Conservation (phyloP, 1,284 basidiomycete species). For the Thecaphora thlaspeos region DNA sequence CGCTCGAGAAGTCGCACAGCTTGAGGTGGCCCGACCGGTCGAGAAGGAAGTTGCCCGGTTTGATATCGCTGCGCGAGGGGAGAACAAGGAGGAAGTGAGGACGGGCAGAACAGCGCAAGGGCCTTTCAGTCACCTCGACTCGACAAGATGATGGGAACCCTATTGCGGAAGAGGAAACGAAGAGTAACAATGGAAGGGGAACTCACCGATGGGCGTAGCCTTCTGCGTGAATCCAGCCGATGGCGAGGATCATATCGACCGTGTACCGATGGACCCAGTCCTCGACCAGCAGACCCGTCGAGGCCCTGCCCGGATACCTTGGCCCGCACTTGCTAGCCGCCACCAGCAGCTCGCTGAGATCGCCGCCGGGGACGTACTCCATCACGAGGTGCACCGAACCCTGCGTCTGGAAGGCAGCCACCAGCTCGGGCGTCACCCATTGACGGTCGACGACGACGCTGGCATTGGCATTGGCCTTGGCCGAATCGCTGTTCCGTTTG, state of each 20-base stretch:
- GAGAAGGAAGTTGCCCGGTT: conserved; percentile 55
- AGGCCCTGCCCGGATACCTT: conserved; percentile 39
- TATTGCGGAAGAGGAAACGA: too few relatives aligned
- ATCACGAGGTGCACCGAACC: conserved; percentile 54
- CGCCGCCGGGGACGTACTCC: conserved; percentile 55
- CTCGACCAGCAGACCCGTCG: conserved; percentile 42
- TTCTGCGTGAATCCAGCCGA: conserved; percentile 50
- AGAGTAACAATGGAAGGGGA: neutral
- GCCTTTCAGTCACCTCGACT: too few relatives aligned
- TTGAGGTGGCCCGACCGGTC: conserved; percentile 50
- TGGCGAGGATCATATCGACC: conserved; percentile 52
- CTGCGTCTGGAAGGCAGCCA: conserved; percentile 50
- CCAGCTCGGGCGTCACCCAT: conserved; percentile 39
- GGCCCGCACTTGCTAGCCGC: conserved; percentile 37
- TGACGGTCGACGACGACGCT: conserved; percentile 2
- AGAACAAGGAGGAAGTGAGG: too few relatives aligned
- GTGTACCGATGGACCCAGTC: conserved; percentile 47
- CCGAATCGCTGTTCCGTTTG: too few relatives aligned
- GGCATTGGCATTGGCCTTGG: too few relatives aligned
- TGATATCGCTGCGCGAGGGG: conserved; percentile 40
- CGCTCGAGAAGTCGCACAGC: conserved; percentile 55
- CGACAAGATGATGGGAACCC: too few relatives aligned
- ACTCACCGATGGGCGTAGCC: conserved; percentile 47
- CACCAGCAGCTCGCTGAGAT: conserved; percentile 52
- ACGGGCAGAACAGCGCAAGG: too few relatives aligned